Base-by-base conservation (phyloP, 768 basidiomycete genomes). In the Paxillus involutus region DNA sequence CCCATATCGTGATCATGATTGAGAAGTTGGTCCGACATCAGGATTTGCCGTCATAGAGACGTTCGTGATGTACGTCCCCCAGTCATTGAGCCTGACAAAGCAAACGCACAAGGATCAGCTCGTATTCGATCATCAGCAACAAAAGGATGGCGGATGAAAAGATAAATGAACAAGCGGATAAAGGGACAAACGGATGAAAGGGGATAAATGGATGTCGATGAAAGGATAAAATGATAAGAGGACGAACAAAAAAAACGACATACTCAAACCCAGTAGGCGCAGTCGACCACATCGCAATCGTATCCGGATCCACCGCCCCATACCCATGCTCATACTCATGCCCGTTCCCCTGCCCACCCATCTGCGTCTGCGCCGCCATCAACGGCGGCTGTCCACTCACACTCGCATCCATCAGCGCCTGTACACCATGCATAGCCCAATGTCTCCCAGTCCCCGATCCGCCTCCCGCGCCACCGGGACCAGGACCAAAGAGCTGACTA, bases 191-290 rank as follows among this genome's bases (percentile, higher is more conserved):
- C 21, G 21, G 21, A 21, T 21, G 2, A 21, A 21, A 21, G 21
- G 21, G 21, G 21, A 21, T 3, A 3, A 21, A 21, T 3, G 21
- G 21, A 21, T 3, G 21, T 21, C 21, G 21, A 2, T 21, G 21
- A 21, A 21, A 21, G 1, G 21, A 21, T 21, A 21, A 21, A 21
- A 21, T 21, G 21, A 21, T 21, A 21, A 30, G 29, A 6, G 29
- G 9, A 9, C 5, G 29, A 30, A 9, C 1, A 9, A 47, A 44
- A 6, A 21, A 21, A 1, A 21, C 21, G 3, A 74, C 83, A 60
- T 61, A 87, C 86, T 83, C 82, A 51, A 84, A 84, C 21, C 78
- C 77, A 12, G 76, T 75, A 13, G 84, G 83, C 21, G 83, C 81
- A 47, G 72, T 76, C 11, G 82, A 81, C 85, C 84, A 88, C 80